These are phyloP conservation scores for Penicillium tannophilum DNA, from an alignment of 495 filamentous ascomycete species.

Conservation along the genomic window DNA sequence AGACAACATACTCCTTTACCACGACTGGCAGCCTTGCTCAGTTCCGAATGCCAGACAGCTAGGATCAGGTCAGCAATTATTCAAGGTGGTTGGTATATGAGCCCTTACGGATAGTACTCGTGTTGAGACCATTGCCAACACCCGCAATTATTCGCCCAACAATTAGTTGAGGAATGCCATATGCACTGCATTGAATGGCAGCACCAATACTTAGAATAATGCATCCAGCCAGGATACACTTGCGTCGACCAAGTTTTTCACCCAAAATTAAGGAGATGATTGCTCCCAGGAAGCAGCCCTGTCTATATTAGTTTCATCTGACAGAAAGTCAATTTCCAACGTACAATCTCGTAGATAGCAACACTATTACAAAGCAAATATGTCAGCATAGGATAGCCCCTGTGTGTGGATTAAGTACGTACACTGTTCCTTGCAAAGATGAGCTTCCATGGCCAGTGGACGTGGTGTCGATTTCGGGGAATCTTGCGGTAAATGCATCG, in stretches of 20 bases:
- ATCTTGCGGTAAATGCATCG: slow-evolving; percentile 33
- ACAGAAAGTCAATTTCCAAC: slow-evolving; percentile 3
- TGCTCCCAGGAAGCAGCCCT: slow-evolving; percentile 62
- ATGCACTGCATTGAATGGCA: slow-evolving; percentile 55
- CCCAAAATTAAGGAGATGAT: slow-evolving; percentile 51
- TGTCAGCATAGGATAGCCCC: background rate
- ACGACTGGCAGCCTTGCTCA: slow-evolving; percentile 61
- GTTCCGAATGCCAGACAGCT: slow-evolving; percentile 58
- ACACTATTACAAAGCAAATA: slow-evolving; percentile 16
- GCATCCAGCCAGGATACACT: slow-evolving; percentile 53
- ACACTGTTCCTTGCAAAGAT: slow-evolving; percentile 40
- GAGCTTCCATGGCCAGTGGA: slow-evolving; percentile 34
- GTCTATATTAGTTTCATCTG: slow-evolving; percentile 24
- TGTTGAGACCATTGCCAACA: slow-evolving; percentile 52
- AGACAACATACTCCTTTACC: slow-evolving; percentile 57
- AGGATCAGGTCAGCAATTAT: slow-evolving; percentile 5
- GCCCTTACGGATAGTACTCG: slow-evolving; percentile 47
- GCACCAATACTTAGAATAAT: slow-evolving; percentile 58
- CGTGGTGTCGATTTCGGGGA: slow-evolving; percentile 40
- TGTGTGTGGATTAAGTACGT: slow-evolving; percentile 7
- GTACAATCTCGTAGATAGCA: slow-evolving; percentile 42
- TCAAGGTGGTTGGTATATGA: background rate
- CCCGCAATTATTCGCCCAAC: slow-evolving; percentile 52
- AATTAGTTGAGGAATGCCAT: slow-evolving; percentile 52
- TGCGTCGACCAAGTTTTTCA: slow-evolving; percentile 56